Evolutionary conservation across 495 filamentous ascomycete genomes (phyloP), one percentile per base, ranked within the genome.

Genomic region (Penicillium malachiteum): DNA sequence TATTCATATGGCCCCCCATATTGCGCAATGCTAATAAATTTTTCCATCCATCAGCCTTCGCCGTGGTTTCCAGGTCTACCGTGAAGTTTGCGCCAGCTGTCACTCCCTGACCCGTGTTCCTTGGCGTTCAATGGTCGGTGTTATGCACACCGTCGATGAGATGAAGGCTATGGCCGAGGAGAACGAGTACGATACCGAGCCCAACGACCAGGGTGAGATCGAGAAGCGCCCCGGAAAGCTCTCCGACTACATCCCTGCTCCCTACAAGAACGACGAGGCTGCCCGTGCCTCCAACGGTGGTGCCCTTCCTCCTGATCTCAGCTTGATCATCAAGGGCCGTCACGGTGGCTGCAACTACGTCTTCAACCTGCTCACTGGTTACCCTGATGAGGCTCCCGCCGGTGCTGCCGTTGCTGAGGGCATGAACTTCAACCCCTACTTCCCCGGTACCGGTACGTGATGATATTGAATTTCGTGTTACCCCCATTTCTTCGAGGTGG

Each of bases 351-450:
- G 93, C 83, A 83, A 99, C 78, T 99, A 99, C 80, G 87, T 99
- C 73, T 99, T 97, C 83, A 88, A 77, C 70, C 82, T 99, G 63
- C 77, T 99, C 71, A 99, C 94, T n/a, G 94, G 94, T 56, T 99
- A 99, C 72, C 94, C 94, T 52, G 94, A 99, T 63, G 93, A 99
- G 78, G 83, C 91, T 45, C 94, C 94, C 11, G 88, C 94, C 39
- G 94, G 94, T 64, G 90, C 86, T 56, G 72, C 77, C 56, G 84
- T 99, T 59, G 81, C 82, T 54, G 82, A 85, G 55, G 94, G 94
- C 58, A 85, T 99, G 71, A 96, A 97, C 84, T 99, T 99, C 84
- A 99, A 99, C 84, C 94, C 94, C 30, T 99, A 97, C 81, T 99
- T 99, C 85, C 94, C 94, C 48, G 95, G 95, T 63, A 97, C 94